Conservation (phyloP, 192 early-diverging fungal genomes). For the Dispira parvispora region DNA sequence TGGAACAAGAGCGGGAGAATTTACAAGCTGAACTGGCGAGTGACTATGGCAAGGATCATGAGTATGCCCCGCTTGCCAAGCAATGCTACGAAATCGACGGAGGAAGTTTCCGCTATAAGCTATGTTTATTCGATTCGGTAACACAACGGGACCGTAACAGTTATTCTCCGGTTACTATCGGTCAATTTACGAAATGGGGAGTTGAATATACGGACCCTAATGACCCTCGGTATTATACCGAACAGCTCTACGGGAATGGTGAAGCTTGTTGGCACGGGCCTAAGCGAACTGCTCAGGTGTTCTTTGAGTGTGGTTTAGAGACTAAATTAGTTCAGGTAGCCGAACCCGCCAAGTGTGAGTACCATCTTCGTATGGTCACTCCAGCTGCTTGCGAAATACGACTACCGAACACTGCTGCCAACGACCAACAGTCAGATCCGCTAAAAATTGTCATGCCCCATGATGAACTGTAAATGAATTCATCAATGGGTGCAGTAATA, state of each 20-base stretch:
- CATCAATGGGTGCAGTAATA: too few species aligned
- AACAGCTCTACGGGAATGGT: constrained; percentile 57
- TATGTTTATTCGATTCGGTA: constrained; percentile 68
- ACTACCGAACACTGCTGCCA: too few species aligned
- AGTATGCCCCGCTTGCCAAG: constrained; percentile 29
- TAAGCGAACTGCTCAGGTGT: constrained; percentile 49
- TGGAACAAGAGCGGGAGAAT: too few species aligned
- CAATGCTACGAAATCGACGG: constrained; percentile 4
- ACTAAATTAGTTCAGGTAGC: constrained; percentile 50
- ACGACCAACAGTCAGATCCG: too few species aligned
- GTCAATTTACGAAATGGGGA: constrained; percentile 36
- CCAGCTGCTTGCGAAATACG: constrained; percentile 58
- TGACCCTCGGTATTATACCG: constrained; percentile 24
- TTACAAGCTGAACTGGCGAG: constrained; percentile 34
- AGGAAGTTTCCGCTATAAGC: constrained; percentile 41
- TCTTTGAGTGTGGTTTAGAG: constrained; percentile 56
- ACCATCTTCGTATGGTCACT: constrained; percentile 48
- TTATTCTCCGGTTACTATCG: constrained; percentile 33
- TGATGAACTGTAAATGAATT: too few species aligned
- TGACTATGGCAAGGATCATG: constrained; percentile 55
- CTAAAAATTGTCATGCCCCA: too few species aligned
- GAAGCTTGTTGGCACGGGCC: constrained; percentile 93
- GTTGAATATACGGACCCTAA: constrained; percentile 13
- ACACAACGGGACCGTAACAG: constrained; percentile 55
- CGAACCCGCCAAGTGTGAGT: constrained; percentile 93